Evolutionary conservation across 2,329 filamentous ascomycete species (phyloP).

Genomic region (Alternaria sp.): DNA sequence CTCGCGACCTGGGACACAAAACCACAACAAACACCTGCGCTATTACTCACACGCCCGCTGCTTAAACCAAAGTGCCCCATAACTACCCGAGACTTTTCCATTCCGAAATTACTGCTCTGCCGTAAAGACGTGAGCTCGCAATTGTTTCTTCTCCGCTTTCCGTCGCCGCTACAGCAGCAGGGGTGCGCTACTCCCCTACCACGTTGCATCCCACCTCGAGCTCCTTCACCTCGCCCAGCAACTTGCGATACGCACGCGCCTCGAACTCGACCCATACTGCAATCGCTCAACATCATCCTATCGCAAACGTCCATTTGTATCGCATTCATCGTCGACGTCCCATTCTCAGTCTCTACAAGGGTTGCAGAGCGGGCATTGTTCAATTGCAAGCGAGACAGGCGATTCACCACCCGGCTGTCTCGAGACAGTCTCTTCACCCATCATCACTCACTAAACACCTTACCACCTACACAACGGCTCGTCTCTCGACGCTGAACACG

Average conservation of each 20-base stretch:
- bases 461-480: conserved; percentile 9
- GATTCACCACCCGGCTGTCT: conserved; percentile 27
- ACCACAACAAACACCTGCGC: conserved; percentile 32
- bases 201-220: conserved; percentile 38
- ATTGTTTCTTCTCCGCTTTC: conserved; percentile 39
- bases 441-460: conserved; percentile 15
- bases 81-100: conserved; percentile 12
- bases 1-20: conserved; percentile 27
- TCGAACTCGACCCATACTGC: background rate
- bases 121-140: conserved; percentile 12
- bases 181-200: conserved; percentile 32
- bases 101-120: conserved; percentile 16
- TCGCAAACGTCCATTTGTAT: background rate
- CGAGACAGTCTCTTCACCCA: conserved; percentile 22
- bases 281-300: conserved; percentile 3
- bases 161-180: conserved; percentile 35
- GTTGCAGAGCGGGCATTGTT: conserved; percentile 20
- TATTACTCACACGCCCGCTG: conserved; percentile 22
- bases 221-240: conserved; percentile 20
- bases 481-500: conserved; percentile 7
- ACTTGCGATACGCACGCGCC: conserved; percentile 12
- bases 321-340: conserved; percentile 21
- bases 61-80: conserved; percentile 1
- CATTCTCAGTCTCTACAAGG: conserved; percentile 20
- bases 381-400: conserved; percentile 28